Base-by-base conservation (phyloP, 371 early-diverging fungal species). In the Mortierella sp. region DNA sequence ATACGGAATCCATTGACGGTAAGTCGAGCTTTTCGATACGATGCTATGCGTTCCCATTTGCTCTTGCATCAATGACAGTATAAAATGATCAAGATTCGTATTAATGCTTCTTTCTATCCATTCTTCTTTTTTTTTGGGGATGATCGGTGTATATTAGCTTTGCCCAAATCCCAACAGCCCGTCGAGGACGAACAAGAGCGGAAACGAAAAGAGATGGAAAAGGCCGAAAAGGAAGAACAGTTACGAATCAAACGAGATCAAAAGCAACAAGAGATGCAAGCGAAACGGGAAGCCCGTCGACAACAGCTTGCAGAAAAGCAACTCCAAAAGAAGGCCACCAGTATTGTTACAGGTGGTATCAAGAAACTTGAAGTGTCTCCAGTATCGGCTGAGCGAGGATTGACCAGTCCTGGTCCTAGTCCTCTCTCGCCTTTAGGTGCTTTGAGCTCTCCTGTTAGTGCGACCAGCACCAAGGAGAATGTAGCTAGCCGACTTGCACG, bases 191-290 rank as follows among this genome's bases (percentile, higher is more conserved):
- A 72, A 16, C 65, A 50, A 11, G 66, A 72, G 16, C 55, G 65
- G 9, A 15, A 48, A 30, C 61, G 62, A 60, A 68, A 69, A 28
- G 79, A 77, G 52, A 52, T 60, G 28, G 79, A 64, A 47, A 68
- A 62, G 28, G 62, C 66, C 12, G 69, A 77, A 29, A 72, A 72
- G 50, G 72, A 77, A 46, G 79, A 77, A 26, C 72, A 72, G 23
- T 56, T 77, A 14, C 64, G 69, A 0, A 45, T 51, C 57, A 77
- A 77, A 55, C 72, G 79, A 14, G 79, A 77, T 21, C 79, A 77
- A 18, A 77, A 77, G 63, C 79, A 77, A 46, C 72, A 77, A 45
- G 79, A 72, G 45, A 72, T 77, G 69, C 66, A 66, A 46, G 79
- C 72, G 1, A 77, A 77, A 51, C 68, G 79, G n/a, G 79, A 77